Evolutionary conservation across 73 alveolate species (phyloP).

Genomic region (Uronychia binucleata): DNA sequence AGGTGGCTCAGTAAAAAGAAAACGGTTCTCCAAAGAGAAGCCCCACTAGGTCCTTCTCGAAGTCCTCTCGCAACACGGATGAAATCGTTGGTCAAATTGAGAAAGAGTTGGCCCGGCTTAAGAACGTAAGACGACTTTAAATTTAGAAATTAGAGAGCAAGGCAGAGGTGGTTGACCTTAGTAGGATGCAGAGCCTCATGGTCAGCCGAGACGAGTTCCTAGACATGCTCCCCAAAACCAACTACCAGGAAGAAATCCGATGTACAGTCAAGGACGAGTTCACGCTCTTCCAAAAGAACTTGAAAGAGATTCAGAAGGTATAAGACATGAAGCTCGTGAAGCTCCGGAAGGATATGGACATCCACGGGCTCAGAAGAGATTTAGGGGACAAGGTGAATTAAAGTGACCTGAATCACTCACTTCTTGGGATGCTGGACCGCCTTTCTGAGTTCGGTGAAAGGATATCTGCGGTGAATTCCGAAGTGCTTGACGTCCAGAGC

Average conservation of each 20-base stretch:
- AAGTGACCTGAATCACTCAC: constrained; percentile 33
- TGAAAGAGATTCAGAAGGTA: constrained; percentile 46
- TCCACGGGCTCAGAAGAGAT: constrained; percentile 25
- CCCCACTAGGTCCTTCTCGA: not conserved
- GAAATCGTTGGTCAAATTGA: not conserved
- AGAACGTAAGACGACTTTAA: not conserved
- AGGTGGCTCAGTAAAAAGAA: not conserved
- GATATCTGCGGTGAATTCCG: constrained; percentile 4
- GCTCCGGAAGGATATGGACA: constrained; percentile 60
- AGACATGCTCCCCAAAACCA: constrained; percentile 8
- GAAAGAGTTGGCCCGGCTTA: not conserved
- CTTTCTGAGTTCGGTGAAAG: constrained; percentile 28
- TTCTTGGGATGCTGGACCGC: constrained; percentile 14
- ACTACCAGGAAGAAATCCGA: constrained; percentile 4
- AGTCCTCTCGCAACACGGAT: not conserved
- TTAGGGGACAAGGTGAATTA: constrained; percentile 34
- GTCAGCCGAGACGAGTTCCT: constrained; percentile 18
- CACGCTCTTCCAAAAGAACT: constrained; percentile 24
- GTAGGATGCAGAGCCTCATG: not conserved
- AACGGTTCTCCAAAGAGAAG: not conserved
- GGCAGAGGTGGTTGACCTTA: constrained; percentile 16
- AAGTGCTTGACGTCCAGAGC: not conserved
- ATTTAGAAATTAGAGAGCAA: constrained; percentile 17
- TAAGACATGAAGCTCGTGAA: constrained; percentile 66
- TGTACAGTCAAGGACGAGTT: constrained; percentile 31